Evolutionary conservation across 1,139 yeast species (phyloP).

Genomic region (Magnusiomyces starmeri): DNA sequence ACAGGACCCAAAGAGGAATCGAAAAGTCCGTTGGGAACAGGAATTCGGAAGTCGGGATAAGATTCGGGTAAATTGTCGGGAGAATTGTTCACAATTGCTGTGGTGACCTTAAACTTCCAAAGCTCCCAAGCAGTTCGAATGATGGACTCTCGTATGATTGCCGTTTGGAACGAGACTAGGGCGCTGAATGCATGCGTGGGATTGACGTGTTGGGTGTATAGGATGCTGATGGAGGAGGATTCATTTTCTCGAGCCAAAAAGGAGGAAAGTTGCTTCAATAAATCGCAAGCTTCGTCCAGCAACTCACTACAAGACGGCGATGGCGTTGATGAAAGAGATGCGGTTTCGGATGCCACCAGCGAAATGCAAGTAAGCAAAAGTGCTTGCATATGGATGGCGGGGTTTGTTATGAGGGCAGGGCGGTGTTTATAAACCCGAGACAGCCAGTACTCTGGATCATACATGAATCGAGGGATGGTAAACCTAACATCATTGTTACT

Average conservation of each 20-base stretch:
- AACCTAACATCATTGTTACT: background rate
- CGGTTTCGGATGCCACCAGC: conserved; percentile 3
- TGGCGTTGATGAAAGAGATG: background rate
- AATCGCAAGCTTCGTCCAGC: conserved; percentile 1
- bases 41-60: conserved; percentile 19
- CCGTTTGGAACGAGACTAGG: conserved; percentile 1
- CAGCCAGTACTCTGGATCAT: conserved; percentile 26
- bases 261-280: conserved; percentile 7
- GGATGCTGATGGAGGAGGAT: background rate
- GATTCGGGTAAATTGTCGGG: conserved; percentile 16
- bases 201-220: background rate
- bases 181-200: conserved; percentile 1
- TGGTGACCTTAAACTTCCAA: conserved; percentile 19
- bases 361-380: conserved; percentile 17
- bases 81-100: conserved; percentile 11
- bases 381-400: conserved; percentile 19
- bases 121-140: conserved; percentile 22
- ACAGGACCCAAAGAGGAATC: conserved; percentile 20
- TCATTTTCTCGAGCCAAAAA: conserved; percentile 10
- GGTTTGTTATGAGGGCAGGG: conserved; percentile 14
- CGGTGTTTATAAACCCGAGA: conserved; percentile 19
- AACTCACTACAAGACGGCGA: background rate
- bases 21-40: conserved; percentile 17
- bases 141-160: conserved; percentile 17
- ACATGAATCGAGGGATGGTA: conserved; percentile 14